Conservation (phyloP, 164 flowering plant species). For the Vitis labrusca region DNA sequence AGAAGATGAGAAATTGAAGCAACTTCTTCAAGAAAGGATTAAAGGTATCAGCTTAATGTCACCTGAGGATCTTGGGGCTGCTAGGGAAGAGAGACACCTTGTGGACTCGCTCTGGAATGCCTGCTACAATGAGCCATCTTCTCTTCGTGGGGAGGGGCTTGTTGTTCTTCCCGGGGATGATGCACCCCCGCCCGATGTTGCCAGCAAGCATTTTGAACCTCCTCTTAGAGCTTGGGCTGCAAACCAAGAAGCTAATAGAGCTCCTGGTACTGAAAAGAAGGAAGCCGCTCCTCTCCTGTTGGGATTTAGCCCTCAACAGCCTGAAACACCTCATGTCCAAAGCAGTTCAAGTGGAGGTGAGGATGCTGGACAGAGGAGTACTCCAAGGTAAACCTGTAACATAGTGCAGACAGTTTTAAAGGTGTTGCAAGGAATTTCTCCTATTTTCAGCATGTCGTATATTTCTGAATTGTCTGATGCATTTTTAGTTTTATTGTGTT, state of each 20-base stretch:
- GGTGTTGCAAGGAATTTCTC: too few relatives aligned
- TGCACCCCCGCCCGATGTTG: conserved; percentile 83
- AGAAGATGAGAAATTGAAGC: conserved; percentile 64
- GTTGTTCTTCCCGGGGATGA: conserved; percentile 82
- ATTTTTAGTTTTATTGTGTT: too few relatives aligned
- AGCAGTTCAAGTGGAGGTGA: conserved; percentile 5
- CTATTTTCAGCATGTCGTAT: too few relatives aligned
- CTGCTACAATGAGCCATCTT: conserved; percentile 79
- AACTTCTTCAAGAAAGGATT: conserved; percentile 70
- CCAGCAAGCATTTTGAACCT: conserved; percentile 73
- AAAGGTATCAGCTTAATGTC: conserved; percentile 68
- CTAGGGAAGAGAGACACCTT: conserved; percentile 84
- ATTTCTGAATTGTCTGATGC: too few relatives aligned
- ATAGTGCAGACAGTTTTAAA: too few relatives aligned
- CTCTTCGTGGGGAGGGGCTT: conserved; percentile 76
- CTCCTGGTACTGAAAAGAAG: conserved; percentile 40
- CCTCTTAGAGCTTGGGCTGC: conserved; percentile 74
- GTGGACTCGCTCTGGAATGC: conserved; percentile 83
- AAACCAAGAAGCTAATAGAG: conserved; percentile 15
- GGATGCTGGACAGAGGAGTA: background rate
- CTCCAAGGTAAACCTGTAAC: too few relatives aligned
- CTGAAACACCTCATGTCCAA: background rate
- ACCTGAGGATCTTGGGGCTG: conserved; percentile 79
- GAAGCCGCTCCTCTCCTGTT: conserved; percentile 31
- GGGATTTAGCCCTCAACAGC: background rate